These are phyloP conservation scores for Rhizoctonia solani DNA, from an alignment of 1,284 basidiomycete species.

Conservation along the genomic window DNA sequence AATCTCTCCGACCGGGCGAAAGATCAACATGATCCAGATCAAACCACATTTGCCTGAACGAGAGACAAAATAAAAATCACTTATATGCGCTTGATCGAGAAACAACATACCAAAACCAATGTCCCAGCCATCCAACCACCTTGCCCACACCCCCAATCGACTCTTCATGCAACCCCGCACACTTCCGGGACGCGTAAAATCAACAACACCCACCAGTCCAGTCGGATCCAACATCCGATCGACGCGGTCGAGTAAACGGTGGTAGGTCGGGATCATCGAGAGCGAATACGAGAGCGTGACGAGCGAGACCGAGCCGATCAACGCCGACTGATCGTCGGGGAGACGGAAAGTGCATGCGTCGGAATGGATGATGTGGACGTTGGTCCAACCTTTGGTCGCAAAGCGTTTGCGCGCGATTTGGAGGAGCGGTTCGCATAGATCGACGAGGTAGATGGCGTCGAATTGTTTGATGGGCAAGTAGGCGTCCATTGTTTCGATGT, in stretches of 20 bases:
- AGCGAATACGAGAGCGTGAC: conserved; percentile 74
- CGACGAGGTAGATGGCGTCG: conserved; percentile 75
- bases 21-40: conserved; percentile 78
- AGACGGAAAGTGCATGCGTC: conserved; percentile 73
- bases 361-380: conserved; percentile 74
- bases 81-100: too few species aligned
- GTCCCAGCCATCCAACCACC: conserved; percentile 71
- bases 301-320: conserved; percentile 62
- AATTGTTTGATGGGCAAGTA: conserved; percentile 67
- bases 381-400: conserved; percentile 69
- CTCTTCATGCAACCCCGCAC: conserved; percentile 60
- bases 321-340: conserved; percentile 58
- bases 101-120: conserved; percentile 79
- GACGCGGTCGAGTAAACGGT: conserved; percentile 69
- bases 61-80: too few species aligned
- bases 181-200: conserved; percentile 79
- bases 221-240: conserved; percentile 69
- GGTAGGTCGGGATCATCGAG: conserved; percentile 77
- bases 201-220: conserved; percentile 73
- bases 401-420: conserved; percentile 74
- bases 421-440: conserved; percentile 75
- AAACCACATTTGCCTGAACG: conserved; percentile 52
- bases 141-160: conserved; percentile 73
- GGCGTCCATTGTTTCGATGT: conserved; percentile 81
- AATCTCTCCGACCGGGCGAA: conserved; percentile 69